Conservation (phyloP, 805 yeast species). For the Saturnispora sanitii region DNA sequence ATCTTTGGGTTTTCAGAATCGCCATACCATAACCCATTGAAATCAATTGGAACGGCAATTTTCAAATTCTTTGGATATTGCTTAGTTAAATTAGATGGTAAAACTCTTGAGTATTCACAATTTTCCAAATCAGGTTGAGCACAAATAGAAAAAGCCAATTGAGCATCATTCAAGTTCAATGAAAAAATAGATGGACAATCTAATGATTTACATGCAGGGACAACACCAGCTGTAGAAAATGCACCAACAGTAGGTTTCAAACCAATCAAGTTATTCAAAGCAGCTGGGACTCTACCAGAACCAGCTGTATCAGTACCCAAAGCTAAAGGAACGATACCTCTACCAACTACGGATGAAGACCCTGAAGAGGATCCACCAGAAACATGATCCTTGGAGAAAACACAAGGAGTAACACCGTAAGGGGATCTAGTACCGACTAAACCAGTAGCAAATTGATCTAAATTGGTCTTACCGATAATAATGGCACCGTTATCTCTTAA, state of each 20-base stretch:
- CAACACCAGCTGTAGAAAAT: slow-evolving; percentile 83
- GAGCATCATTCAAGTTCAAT: slow-evolving; percentile 73
- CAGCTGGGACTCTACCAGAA: slow-evolving; percentile 96
- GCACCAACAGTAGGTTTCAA: slow-evolving; percentile 88
- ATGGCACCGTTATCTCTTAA: slow-evolving; percentile 87
- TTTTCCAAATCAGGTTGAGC: slow-evolving; percentile 57
- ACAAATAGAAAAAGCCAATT: slow-evolving; percentile 57
- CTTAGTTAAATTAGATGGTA: slow-evolving; percentile 58
- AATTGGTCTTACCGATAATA: slow-evolving; percentile 84
- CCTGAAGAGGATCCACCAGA: slow-evolving; percentile 97
- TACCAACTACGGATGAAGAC: slow-evolving; percentile 83
- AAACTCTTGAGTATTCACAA: slow-evolving; percentile 72
- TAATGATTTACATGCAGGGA: slow-evolving; percentile 91
- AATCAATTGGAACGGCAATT: slow-evolving; percentile 65
- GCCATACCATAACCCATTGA: slow-evolving; percentile 61
- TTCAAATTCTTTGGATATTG: slow-evolving; percentile 50
- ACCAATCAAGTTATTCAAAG: slow-evolving; percentile 83
- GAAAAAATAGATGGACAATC: slow-evolving; percentile 89
- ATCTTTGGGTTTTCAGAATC: slow-evolving; percentile 69
- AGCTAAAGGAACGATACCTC: slow-evolving; percentile 82
- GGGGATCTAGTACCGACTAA: slow-evolving; percentile 93
- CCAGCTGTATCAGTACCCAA: slow-evolving; percentile 98
- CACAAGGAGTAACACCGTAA: slow-evolving; percentile 79
- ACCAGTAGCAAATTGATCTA: slow-evolving; percentile 97
- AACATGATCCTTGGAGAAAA: slow-evolving; percentile 68